Base-by-base conservation (phyloP, 1,284 basidiomycete species). In the Takashimella koratensis region DNA sequence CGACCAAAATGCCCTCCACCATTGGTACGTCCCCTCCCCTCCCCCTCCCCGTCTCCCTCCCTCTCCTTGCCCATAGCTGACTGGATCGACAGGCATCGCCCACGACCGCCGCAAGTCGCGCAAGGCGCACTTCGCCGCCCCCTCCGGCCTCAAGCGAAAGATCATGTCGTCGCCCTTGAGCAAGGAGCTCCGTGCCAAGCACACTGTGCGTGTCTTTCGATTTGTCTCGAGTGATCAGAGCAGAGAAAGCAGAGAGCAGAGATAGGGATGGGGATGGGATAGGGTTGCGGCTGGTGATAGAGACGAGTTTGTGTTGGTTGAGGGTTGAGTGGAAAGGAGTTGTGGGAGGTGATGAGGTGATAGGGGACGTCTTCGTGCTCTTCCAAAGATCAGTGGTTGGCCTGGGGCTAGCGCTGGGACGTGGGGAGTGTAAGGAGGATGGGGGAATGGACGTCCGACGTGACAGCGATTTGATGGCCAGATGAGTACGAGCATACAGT, bases 131-230 rank as follows among this genome's bases (percentile, higher is more conserved):
- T 96, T 96, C 79, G 81, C 81, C 58, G 93, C 93, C 51, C 88
- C 94, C 58, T 96, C 93, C 51, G 90, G 88, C 53, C 81, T 92
- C 70, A 90, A 94, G 77, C 86, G 95, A 79, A 95, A 92, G 82
- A 93, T 98, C 73, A 96, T 98, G 93, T 93, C 90, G 67, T 91
- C 94, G 59, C 82, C 92, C 54, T 85, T 98, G 62, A 88, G 89
- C 67, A 98, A 97, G 83, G 95, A 97, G 75, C 87, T 98, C 70
- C 87, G 93, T 65, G 79, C 77, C 75, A 90, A 97, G 82, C 83
- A 98, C 84, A 88, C 86, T 78, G 93, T 96, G 76, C 71, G 12
- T 4, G 20, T 21, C 21, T 44, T 41, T 8, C 13, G 5, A 25
- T 21, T 44, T 3, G 21, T n/a, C n/a, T n/a, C n/a, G n/a, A n/a